Base-by-base conservation (phyloP, 1,139 yeast genomes). In the Groenewaldozyma auringiensis region DNA sequence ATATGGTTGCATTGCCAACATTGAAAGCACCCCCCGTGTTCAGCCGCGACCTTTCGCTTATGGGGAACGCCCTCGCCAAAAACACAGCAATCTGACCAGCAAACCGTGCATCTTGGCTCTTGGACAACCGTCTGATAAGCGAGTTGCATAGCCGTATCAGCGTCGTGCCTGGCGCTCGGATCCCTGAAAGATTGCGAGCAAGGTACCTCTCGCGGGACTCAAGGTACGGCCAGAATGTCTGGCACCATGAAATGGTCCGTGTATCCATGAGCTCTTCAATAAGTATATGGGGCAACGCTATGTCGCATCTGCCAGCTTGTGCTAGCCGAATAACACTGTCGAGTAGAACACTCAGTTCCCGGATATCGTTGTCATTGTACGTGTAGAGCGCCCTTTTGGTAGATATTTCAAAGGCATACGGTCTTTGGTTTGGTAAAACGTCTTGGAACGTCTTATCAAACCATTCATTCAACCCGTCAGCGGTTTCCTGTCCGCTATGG, bases 71-170 rank as follows among this genome's bases (percentile, higher is more conserved):
- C 13, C 61, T 49, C 2, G 70, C 64, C 27, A 67, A 55, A 42
- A 62, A 67, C 48, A 64, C 62, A 34, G 65, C 61, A 37, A 67
- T 61, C 44, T 62, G 55, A 9, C 71, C 71, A 2, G 69, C 61
- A 49, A 67, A 67, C 32, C 53, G 58, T 1, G 69, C 61, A 50
- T 67, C 63, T 31, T 60, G 65, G 37, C 58, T 61, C 44, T 64
- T 63, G 3, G 69, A 64, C 27, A 66, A 51, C 21, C 73, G 53
- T 25, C 63, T 53, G n/a, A 66, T 55, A 18, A 69, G 48, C 4
- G 66, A 56, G 42, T 67, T 68, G 44, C 69, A 63, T 20, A 65
- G 53, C 3, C 74, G 59, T 27, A 69, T 61, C 38, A 69, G 49
- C 1, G 63, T 61, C 8, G 66, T 60, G 4, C 73, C 69, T 1